A percentile compares a stretch with the other conserved stretches of the same genome.
phyloP scores from a whole-genome alignment of 2,329 filamentous ascomycete species.

The Fusarium dimerum region DNA sequence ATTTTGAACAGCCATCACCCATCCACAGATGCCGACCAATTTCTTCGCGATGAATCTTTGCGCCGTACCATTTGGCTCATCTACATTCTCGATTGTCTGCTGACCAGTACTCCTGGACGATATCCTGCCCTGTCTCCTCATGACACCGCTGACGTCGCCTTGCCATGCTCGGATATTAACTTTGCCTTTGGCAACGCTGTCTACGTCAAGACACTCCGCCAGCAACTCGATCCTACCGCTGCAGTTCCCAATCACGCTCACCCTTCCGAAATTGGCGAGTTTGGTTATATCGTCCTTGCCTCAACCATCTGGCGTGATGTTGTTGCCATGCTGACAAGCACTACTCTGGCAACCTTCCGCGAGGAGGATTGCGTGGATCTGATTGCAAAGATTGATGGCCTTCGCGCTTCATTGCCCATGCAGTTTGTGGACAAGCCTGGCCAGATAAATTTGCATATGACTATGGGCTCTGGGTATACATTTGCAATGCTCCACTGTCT shows the following conservation, averaged over 20 bases:
- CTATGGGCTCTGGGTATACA: constrained; percentile 63
- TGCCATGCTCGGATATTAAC: constrained; percentile 63
- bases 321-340: constrained; percentile 61
- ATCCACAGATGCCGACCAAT: constrained; percentile 55
- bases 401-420: constrained; percentile 56
- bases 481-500: constrained; percentile 65
- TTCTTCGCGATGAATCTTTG: constrained; percentile 62
- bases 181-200: constrained; percentile 64
- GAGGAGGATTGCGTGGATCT: constrained; percentile 54
- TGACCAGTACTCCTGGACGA: constrained; percentile 62
- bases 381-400: constrained; percentile 55
- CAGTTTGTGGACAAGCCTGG: constrained; percentile 63
- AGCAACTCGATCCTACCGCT: constrained; percentile 39
- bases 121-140: constrained; percentile 56
- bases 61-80: constrained; percentile 63
- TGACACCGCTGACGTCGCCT: constrained; percentile 56
- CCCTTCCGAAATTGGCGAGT: constrained; percentile 57
- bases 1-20: constrained; percentile 58
- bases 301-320: constrained; percentile 64
- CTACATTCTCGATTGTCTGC: constrained; percentile 63
- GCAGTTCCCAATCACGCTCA: constrained; percentile 38
- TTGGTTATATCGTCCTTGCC: constrained; percentile 61
- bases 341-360: constrained; percentile 52
- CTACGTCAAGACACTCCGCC: constrained; percentile 56
- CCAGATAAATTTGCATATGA: constrained; percentile 63